These are phyloP conservation scores for Conticribra weissflogii DNA, from an alignment of 108 stramenopile genomes.

Conservation along the genomic window DNA sequence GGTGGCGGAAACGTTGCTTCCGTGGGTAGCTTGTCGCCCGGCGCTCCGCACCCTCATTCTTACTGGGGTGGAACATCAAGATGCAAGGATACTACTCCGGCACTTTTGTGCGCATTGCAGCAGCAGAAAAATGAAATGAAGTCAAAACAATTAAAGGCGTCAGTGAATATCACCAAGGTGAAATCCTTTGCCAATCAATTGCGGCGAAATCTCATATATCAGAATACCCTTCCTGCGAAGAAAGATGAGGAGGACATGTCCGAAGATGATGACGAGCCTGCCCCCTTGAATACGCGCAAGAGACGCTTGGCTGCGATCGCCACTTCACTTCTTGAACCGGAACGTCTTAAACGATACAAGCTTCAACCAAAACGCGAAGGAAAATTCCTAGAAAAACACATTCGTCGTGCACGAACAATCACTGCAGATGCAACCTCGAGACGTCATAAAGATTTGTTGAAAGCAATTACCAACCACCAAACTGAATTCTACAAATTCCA, in stretches of 20 bases:
- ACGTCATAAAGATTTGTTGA: slow-evolving; percentile 77
- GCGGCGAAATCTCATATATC: slow-evolving; percentile 25
- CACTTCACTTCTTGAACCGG: slow-evolving; percentile 57
- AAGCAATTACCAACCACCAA: slow-evolving; percentile 64
- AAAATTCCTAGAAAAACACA: slow-evolving; percentile 71
- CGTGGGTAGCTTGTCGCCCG: not conserved
- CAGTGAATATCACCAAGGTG: slow-evolving; percentile 8
- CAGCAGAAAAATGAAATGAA: not conserved
- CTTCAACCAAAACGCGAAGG: slow-evolving; percentile 78
- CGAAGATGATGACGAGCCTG: not conserved
- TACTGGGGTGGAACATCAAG: slow-evolving; percentile 27
- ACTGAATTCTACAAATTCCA: slow-evolving; percentile 85
- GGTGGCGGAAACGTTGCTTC: slow-evolving; percentile 4
- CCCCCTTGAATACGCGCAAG: slow-evolving; percentile 27
- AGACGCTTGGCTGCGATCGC: slow-evolving; percentile 21
- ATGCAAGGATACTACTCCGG: slow-evolving; percentile 28
- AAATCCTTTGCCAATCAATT: slow-evolving; percentile 20
- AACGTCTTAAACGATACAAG: slow-evolving; percentile 70
- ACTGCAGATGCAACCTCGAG: slow-evolving; percentile 68
- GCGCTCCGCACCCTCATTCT: slow-evolving; percentile 21
- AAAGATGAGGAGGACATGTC: slow-evolving; percentile 1
- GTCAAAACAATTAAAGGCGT: slow-evolving; percentile 5
- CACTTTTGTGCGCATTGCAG: slow-evolving; percentile 20
- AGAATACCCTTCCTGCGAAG: slow-evolving; percentile 9
- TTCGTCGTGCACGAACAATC: slow-evolving; percentile 66